These are phyloP conservation scores for Musa balbisiana DNA, from an alignment of 202 grass and related monocot genomes.

Conservation along the genomic window DNA sequence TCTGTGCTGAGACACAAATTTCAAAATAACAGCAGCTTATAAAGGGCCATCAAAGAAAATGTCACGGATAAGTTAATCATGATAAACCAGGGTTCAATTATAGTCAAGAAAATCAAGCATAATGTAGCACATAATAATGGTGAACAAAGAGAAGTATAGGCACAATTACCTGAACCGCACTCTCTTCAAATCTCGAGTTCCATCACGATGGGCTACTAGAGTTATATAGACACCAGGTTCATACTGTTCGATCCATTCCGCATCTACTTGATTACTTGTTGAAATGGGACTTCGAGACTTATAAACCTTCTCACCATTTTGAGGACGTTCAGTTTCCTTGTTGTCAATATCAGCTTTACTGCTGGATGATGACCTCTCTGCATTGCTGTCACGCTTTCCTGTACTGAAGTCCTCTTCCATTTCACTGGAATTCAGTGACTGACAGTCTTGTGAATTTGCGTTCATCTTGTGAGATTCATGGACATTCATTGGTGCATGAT, in stretches of 20 bases:
- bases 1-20: not conserved
- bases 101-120: no score
- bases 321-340: constrained; percentile 37
- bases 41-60: no score
- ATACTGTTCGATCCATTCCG: constrained; percentile 81
- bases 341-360: constrained; percentile 32
- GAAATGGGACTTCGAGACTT: constrained; percentile 39
- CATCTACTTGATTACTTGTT: constrained; percentile 44
- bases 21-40: no score
- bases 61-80: no score
- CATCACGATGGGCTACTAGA: constrained; percentile 50
- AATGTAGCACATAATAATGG: no score
- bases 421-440: constrained; percentile 30
- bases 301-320: constrained; percentile 38
- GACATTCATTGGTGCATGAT: not conserved
- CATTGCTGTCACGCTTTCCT: constrained; percentile 37
- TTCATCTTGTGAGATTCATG: constrained; percentile 23
- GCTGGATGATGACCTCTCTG: constrained; percentile 36
- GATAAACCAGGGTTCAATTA: no score
- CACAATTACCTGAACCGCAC: constrained; percentile 67
- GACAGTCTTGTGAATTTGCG: constrained; percentile 26
- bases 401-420: constrained; percentile 16
- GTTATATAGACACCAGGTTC: constrained; percentile 79
- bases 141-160: not conserved
- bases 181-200: constrained; percentile 65